Evolutionary conservation across 306 rosid genomes (phyloP).

Genomic region (Hippophae gyantsensis): DNA sequence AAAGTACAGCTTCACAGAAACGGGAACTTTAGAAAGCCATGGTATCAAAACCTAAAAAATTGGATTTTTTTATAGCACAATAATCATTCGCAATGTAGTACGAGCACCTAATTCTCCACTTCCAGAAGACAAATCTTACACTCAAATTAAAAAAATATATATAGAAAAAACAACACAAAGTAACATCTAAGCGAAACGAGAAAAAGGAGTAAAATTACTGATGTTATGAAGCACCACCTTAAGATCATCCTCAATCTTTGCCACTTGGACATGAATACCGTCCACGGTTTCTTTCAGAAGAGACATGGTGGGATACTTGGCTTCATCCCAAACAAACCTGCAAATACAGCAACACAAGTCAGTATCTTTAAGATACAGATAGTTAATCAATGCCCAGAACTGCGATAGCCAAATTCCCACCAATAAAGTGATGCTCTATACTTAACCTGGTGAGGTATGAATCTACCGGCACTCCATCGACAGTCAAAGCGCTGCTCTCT

Average conservation of each 20-base stretch:
- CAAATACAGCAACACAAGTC: background rate
- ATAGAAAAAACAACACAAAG: background rate
- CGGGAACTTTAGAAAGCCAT: too few species aligned
- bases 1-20: too few species aligned
- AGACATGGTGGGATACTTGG: conserved; percentile 83
- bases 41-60: too few species aligned
- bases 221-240: conserved; percentile 36
- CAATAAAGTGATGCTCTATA: background rate
- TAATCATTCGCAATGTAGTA: too few species aligned
- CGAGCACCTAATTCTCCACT: too few species aligned
- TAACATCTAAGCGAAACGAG: background rate
- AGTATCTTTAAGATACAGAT: background rate
- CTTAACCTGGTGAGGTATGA: conserved; percentile 75
- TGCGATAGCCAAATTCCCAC: too few species aligned
- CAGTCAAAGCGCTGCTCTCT: conserved; percentile 56
- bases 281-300: conserved; percentile 67
- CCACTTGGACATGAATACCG: conserved; percentile 67
- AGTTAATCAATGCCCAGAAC: too few species aligned
- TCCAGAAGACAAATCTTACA: conserved; percentile 5
- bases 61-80: too few species aligned
- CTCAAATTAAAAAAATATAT: too few species aligned
- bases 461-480: conserved; percentile 95
- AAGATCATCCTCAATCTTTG: conserved; percentile 92
- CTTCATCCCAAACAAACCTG: conserved; percentile 96
- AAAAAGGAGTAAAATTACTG: conserved; percentile 8